Conservation (phyloP, 164 flowering plant species). For the Stephania yunnanensis region DNA sequence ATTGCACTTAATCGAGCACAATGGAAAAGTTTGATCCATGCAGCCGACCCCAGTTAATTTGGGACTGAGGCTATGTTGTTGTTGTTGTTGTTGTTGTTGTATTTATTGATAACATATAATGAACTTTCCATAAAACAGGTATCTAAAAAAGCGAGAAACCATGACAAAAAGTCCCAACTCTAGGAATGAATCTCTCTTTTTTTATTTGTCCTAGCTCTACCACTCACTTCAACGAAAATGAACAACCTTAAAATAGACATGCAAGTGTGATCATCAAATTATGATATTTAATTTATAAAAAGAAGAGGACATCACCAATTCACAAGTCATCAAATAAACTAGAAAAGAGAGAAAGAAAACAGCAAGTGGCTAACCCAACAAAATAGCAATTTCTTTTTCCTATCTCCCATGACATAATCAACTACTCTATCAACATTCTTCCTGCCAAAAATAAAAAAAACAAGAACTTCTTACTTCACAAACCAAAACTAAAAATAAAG, state of each 20-base stretch:
- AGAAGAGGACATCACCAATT: too few relatives aligned
- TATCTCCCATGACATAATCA: constrained; percentile 64
- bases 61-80: too few relatives aligned
- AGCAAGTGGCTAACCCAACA: constrained; percentile 63
- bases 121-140: too few relatives aligned
- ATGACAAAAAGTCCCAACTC: neutral
- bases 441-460: constrained; percentile 36
- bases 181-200: neutral
- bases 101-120: too few relatives aligned
- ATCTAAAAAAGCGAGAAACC: neutral
- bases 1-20: too few relatives aligned
- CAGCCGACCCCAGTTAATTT: too few relatives aligned
- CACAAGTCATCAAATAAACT: too few relatives aligned
- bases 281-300: too few relatives aligned
- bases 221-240: neutral
- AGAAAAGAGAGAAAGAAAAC: neutral
- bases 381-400: constrained; percentile 55
- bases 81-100: too few relatives aligned
- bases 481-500: neutral
- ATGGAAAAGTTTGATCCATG: too few relatives aligned
- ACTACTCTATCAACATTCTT: constrained; percentile 46
- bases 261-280: neutral
- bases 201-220: neutral
- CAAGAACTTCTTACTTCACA: neutral
- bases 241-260: neutral